A percentile compares a stretch with the other conserved stretches of the same genome.
Evolutionary conservation across 495 filamentous ascomycete species (phyloP).

Genomic region (Daldinia caldariorum): DNA sequence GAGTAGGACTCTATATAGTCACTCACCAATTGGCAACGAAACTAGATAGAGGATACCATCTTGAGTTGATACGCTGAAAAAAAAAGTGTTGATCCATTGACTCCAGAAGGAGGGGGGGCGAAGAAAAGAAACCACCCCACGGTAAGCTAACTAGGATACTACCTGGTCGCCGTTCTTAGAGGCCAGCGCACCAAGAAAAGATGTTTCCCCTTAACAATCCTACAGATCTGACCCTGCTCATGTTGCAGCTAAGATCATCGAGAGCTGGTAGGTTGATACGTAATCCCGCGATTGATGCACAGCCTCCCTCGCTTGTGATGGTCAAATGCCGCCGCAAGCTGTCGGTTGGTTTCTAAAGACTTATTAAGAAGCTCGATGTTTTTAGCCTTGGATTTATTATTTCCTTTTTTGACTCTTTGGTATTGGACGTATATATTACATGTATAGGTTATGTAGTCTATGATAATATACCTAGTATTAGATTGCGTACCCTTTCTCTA

Average conservation of each 20-base stretch:
- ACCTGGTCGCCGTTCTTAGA: background rate
- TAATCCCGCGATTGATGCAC: conserved; percentile 23
- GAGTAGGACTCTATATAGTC: background rate
- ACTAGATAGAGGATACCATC: conserved; percentile 2
- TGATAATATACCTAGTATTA: too few species aligned
- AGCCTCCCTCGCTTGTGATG: conserved; percentile 27
- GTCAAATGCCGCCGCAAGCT: conserved; percentile 33
- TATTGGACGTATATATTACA: conserved; percentile 9
- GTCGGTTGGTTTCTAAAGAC: conserved; percentile 40
- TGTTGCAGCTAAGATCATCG: background rate
- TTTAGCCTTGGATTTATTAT: conserved; percentile 41
- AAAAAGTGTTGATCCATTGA: background rate
- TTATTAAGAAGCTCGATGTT: conserved; percentile 43
- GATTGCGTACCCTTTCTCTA: conserved; percentile 25
- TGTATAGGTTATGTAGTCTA: too few species aligned
- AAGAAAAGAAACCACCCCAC: conserved; percentile 34
- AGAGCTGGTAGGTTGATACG: conserved; percentile 34
- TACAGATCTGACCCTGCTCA: background rate
- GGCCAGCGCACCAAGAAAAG: background rate
- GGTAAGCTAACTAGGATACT: conserved; percentile 6
- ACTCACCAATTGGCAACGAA: conserved; percentile 7
- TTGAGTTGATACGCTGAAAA: background rate
- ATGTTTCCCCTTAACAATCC: conserved; percentile 34
- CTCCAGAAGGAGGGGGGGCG: conserved; percentile 17
- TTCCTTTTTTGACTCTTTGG: conserved; percentile 24